A percentile compares a stretch with the other conserved stretches of the same genome.
Evolutionary conservation across 2,329 filamentous ascomycete genomes (phyloP).

Genomic region (Xylariaceae sp.): DNA sequence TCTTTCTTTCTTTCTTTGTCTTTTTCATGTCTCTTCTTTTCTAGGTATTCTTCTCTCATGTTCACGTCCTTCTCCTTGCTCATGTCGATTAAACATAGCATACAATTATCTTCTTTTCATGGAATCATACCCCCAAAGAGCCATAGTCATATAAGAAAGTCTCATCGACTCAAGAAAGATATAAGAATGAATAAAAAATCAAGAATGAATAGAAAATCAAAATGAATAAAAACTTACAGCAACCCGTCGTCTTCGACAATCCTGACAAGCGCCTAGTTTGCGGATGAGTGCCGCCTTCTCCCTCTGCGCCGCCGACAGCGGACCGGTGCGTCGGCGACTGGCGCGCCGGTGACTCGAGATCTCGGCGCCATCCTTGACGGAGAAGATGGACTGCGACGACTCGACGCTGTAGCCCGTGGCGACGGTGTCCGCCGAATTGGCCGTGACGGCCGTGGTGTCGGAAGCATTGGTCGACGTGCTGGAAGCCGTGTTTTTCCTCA

Average conservation of each 20-base stretch:
- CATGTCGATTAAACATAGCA: too few species aligned
- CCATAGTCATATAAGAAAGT: too few species aligned
- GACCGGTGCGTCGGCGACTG: constrained; percentile 54
- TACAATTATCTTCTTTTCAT: neutral
- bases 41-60: neutral
- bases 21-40: neutral
- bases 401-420: constrained; percentile 49
- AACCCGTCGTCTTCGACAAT: constrained; percentile 53
- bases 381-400: constrained; percentile 52
- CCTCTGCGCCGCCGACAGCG: constrained; percentile 52
- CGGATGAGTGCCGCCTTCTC: constrained; percentile 55
- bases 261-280: constrained; percentile 53
- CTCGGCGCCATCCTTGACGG: constrained; percentile 51
- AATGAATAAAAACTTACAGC: constrained; percentile 43
- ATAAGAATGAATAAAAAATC: constrained; percentile 17
- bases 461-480: constrained; percentile 50
- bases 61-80: too few species aligned
- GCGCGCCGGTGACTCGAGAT: constrained; percentile 49
- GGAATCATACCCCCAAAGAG: too few species aligned
- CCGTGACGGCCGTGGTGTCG: constrained; percentile 34
- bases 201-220: too few species aligned
- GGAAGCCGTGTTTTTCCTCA: constrained; percentile 47
- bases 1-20: neutral
- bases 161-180: neutral
- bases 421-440: constrained; percentile 41